Conservation (phyloP, 1,284 basidiomycete genomes). For the Trichosporon faecale region DNA sequence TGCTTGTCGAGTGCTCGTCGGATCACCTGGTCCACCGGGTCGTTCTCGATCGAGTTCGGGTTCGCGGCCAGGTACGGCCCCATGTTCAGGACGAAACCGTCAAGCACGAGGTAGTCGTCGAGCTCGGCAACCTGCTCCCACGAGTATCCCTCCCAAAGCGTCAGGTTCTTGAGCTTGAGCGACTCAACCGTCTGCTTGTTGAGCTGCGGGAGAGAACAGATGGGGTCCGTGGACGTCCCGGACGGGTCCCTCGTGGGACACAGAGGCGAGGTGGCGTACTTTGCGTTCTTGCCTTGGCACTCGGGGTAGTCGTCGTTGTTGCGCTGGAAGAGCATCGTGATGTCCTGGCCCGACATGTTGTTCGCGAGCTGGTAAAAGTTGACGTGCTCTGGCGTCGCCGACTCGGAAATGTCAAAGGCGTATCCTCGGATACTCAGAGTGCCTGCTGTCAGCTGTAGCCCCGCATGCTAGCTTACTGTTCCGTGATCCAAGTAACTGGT, state of each 20-base stretch:
- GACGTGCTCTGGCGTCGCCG: constrained; percentile 58
- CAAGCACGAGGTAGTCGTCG: constrained; percentile 76
- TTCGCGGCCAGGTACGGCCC: constrained; percentile 77
- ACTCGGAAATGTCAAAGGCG: constrained; percentile 71
- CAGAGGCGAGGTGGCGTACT: constrained; percentile 69
- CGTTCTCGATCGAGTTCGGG: constrained; percentile 64
- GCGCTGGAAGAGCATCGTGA: constrained; percentile 78
- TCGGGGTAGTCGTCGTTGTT: constrained; percentile 61
- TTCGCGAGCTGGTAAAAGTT: constrained; percentile 62
- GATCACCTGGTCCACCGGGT: constrained; percentile 78
- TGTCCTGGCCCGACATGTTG: constrained; percentile 72
- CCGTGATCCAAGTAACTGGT: constrained; percentile 39
- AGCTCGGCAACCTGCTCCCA: constrained; percentile 76
- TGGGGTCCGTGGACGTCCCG: constrained; percentile 9
- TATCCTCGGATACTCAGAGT: constrained; percentile 75
- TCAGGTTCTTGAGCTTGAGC: constrained; percentile 65
- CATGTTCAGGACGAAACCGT: constrained; percentile 92
- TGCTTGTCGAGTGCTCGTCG: constrained; percentile 65
- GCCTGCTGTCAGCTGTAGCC: constrained; percentile 44
- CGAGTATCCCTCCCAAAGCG: constrained; percentile 72
- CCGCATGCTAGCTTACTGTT: constrained; percentile 32
- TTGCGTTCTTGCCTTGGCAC: constrained; percentile 61
- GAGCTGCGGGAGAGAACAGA: constrained; percentile 13
- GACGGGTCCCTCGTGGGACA: constrained; percentile 58
- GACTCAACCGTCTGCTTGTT: constrained; percentile 55